phyloP scores from a whole-genome alignment of 2,329 filamentous ascomycete species.

The Curvularia sp. region DNA sequence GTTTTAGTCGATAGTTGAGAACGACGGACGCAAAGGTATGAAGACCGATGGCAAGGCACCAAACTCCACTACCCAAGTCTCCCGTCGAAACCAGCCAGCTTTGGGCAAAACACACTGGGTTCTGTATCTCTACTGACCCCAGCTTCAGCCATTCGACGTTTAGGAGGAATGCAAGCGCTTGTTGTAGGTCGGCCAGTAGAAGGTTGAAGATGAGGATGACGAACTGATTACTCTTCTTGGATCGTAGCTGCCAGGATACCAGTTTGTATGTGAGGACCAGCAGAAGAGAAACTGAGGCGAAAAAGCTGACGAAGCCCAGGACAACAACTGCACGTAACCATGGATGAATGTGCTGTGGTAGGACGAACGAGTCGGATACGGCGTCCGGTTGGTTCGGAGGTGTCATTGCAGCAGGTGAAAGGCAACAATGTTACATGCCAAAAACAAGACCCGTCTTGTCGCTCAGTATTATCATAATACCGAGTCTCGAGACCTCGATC shows the following conservation, averaged over 20 bases:
- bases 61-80: slow-evolving; percentile 70
- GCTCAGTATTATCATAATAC: slow-evolving; percentile 26
- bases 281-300: slow-evolving; percentile 54
- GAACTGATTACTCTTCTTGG: slow-evolving; percentile 65
- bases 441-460: slow-evolving; percentile 18
- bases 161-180: slow-evolving; percentile 68
- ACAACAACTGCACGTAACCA: slow-evolving; percentile 57
- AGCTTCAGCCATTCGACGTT: slow-evolving; percentile 65
- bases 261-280: slow-evolving; percentile 57
- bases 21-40: slow-evolving; percentile 72
- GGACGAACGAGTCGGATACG: slow-evolving; percentile 39
- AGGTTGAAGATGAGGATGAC: slow-evolving; percentile 74
- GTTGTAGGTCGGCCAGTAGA: slow-evolving; percentile 71
- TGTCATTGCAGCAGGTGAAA: slow-evolving; percentile 29
- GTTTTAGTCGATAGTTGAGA: slow-evolving; percentile 60
- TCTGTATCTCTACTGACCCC: slow-evolving; percentile 62
- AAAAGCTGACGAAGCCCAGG: slow-evolving; percentile 57
- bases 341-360: slow-evolving; percentile 45
- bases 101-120: slow-evolving; percentile 66
- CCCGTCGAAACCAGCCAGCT: slow-evolving; percentile 74
- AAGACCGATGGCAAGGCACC: slow-evolving; percentile 69
- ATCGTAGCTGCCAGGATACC: slow-evolving; percentile 48
- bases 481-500: slow-evolving; percentile 17
- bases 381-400: slow-evolving; percentile 29
- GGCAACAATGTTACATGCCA: slow-evolving; percentile 21